These are phyloP conservation scores for Cladosporium cucumerinum DNA, from an alignment of 2,329 filamentous ascomycete genomes.

Conservation along the genomic window DNA sequence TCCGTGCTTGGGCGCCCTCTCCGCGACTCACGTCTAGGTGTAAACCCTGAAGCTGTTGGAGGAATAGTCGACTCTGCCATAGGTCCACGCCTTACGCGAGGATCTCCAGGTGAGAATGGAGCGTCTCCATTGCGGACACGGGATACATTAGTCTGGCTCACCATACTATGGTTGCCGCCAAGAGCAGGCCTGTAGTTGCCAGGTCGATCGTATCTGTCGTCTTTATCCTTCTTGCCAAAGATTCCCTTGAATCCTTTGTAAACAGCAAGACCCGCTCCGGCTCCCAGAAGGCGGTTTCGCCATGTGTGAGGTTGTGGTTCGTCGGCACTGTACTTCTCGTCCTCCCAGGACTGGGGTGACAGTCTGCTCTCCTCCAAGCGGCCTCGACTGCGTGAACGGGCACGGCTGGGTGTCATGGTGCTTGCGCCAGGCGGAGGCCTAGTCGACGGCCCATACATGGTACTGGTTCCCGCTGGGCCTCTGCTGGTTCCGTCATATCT, in stretches of 20 bases:
- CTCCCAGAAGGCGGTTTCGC: constrained; percentile 46
- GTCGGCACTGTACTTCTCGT: constrained; percentile 42
- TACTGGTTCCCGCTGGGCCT: constrained; percentile 8
- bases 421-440: constrained; percentile 15
- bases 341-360: constrained; percentile 34
- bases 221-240: constrained; percentile 48
- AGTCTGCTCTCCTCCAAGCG: constrained; percentile 21
- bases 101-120: constrained; percentile 43
- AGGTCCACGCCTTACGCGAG: not conserved
- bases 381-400: constrained; percentile 17
- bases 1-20: constrained; percentile 15
- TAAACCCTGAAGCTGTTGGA: constrained; percentile 30
- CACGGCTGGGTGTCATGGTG: constrained; percentile 10
- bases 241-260: constrained; percentile 46
- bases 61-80: constrained; percentile 22
- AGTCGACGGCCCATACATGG: constrained; percentile 18
- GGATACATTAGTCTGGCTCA: constrained; percentile 47
- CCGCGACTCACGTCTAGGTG: constrained; percentile 6
- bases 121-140: constrained; percentile 54
- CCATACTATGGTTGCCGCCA: constrained; percentile 43
- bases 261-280: constrained; percentile 44
- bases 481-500: constrained; percentile 13
- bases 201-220: constrained; percentile 49
- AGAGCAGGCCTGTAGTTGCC: constrained; percentile 49
- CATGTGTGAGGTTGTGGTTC: constrained; percentile 36